Evolutionary conservation across 2,329 filamentous ascomycete genomes (phyloP).

Genomic region (Penicillium expansum): DNA sequence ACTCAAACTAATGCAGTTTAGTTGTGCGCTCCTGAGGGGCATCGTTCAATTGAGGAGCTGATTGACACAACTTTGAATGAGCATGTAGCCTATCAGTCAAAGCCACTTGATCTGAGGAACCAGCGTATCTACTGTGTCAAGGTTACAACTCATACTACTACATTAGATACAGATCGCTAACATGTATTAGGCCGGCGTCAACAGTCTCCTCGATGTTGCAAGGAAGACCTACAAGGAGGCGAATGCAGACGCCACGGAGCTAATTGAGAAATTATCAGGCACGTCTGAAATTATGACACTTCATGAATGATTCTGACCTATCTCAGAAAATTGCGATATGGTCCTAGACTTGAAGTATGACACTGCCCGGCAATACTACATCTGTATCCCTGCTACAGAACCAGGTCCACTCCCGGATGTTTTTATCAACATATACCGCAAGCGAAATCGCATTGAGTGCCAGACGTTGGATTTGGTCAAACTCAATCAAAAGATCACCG

Average conservation of each 20-base stretch:
- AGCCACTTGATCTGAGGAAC: constrained; percentile 80
- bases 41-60: constrained; percentile 58
- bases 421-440: constrained; percentile 74
- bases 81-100: constrained; percentile 73
- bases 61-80: constrained; percentile 74
- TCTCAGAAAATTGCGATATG: constrained; percentile 57
- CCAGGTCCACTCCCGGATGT: constrained; percentile 63
- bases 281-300: constrained; percentile 18
- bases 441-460: constrained; percentile 76
- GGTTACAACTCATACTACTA: constrained; percentile 39
- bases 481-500: constrained; percentile 70
- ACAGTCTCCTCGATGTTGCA: constrained; percentile 82
- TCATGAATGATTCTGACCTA: constrained; percentile 18
- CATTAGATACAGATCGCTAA: constrained; percentile 17
- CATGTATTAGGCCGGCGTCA: constrained; percentile 64
- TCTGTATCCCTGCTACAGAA: constrained; percentile 63
- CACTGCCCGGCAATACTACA: constrained; percentile 72
- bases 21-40: constrained; percentile 64
- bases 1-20: constrained; percentile 25
- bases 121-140: constrained; percentile 89
- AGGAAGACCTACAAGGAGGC: constrained; percentile 87
- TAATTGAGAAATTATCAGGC: constrained; percentile 68
- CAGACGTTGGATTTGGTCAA: constrained; percentile 84
- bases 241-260: constrained; percentile 70
- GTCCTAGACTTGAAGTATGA: constrained; percentile 71